Base-by-base conservation (phyloP, 331 rosid genomes). In the Arachis monticola region DNA sequence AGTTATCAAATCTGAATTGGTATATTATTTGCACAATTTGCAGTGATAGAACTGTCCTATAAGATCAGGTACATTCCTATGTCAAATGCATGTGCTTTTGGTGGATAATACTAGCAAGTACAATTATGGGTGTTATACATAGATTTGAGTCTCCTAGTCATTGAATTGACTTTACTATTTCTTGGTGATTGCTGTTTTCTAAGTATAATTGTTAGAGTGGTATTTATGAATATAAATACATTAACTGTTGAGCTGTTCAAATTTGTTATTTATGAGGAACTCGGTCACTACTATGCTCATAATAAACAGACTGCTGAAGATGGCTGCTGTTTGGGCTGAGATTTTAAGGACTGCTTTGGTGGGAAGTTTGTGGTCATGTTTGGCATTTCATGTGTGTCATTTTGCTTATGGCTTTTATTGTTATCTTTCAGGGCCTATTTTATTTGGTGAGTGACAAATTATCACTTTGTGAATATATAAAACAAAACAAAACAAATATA, bases 241-340 rank as follows among this genome's bases (percentile, higher is more conserved):
- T 48, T 10, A 48, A n/a, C 31, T 5, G 40, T 53, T 1, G 59
- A 6, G 6, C 31, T 6, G 59, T n/a, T 68, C 46, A 38, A 5
- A 8, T 50, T 59, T 11, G 73, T 38, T 38, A 31, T 68, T 68
- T 31, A 48, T 5, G 4, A 31, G 73, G 7, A 31, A 52, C 60
- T 9, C 53, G 10, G 22, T 69, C 67, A 44, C 65, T 61, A 70
- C 42, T 60, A 77, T 60, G 59, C 44, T 61, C 68, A 17, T 35
- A 58, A 17, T 35, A 58, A 67, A 14, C 50, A 0, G 42, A 56
- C 38, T 0, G 51, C 53, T 7, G 67, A 70, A 65, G 67, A 65
- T 41, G 47, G 22, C 41, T 62, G 5, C 6, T 42, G 51, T 70
- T 7, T 71, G 44, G 44, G 60, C 52, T 10, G 51, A n/a, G 41